Percentiles rank a stretch among this genome's conserved stretches.
Evolutionary conservation across 495 filamentous ascomycete species (phyloP).

Genomic region (Filosporella fistucella): DNA sequence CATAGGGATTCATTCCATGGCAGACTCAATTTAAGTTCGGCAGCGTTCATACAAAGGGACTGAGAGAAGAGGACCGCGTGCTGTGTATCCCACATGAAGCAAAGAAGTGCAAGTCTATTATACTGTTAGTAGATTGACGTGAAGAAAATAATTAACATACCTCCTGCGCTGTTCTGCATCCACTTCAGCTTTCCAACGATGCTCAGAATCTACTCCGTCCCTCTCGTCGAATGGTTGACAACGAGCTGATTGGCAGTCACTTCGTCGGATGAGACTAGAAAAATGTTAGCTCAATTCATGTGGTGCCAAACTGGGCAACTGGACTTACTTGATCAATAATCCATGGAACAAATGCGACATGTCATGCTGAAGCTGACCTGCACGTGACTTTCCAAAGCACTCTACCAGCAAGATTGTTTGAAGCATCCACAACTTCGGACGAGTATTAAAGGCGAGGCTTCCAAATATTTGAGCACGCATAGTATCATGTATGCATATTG

Average conservation of each 20-base stretch:
- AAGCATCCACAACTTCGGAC: conserved; percentile 47
- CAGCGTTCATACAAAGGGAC: conserved; percentile 54
- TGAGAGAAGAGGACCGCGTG: conserved; percentile 54
- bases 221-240: conserved; percentile 20
- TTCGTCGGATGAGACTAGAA: conserved; percentile 43
- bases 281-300: background rate
- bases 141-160: conserved; percentile 16
- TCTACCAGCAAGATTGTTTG: conserved; percentile 55
- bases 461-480: conserved; percentile 39
- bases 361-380: conserved; percentile 51
- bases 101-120: conserved; percentile 41
- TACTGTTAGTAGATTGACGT: background rate
- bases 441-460: conserved; percentile 39
- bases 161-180: conserved; percentile 50
- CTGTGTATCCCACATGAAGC: conserved; percentile 58
- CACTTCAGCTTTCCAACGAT: conserved; percentile 42
- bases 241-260: conserved; percentile 41
- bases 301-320: no score
- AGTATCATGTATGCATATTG: conserved; percentile 45
- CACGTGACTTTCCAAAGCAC: conserved; percentile 53
- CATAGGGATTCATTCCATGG: conserved; percentile 42
- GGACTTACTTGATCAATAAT: conserved; percentile 44
- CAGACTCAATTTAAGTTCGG: conserved; percentile 45
- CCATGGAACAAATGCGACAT: conserved; percentile 52
- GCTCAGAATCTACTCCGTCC: conserved; percentile 27